A percentile compares a stretch with the other conserved stretches of the same genome.
Evolutionary conservation across 768 basidiomycete genomes (phyloP).

Genomic region (Suillus placidus): DNA sequence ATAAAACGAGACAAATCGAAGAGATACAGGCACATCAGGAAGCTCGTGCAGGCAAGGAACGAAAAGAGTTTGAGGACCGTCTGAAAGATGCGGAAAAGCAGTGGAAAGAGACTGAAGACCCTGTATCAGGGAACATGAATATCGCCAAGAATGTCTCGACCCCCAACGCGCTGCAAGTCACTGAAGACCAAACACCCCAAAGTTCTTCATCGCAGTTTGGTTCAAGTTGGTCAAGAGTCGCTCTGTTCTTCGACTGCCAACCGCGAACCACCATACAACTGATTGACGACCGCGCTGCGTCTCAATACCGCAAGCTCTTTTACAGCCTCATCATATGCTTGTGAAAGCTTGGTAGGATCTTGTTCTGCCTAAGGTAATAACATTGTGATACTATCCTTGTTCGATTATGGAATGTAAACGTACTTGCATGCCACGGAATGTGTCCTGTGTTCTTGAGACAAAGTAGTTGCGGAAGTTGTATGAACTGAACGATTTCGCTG

Average conservation of each 20-base stretch:
- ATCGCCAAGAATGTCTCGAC: neutral
- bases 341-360: constrained; percentile 56
- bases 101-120: constrained; percentile 22
- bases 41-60: constrained; percentile 44
- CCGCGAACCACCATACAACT: constrained; percentile 85
- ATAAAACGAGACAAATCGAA: constrained; percentile 32
- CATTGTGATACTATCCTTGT: neutral
- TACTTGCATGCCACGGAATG: constrained; percentile 71
- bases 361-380: constrained; percentile 51
- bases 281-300: constrained; percentile 84
- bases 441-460: constrained; percentile 64
- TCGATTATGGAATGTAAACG: constrained; percentile 5
- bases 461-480: constrained; percentile 97
- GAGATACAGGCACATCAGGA: constrained; percentile 32
- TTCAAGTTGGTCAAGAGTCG: constrained; percentile 20
- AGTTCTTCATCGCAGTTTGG: constrained; percentile 3
- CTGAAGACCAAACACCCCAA: neutral
- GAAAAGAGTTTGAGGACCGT: constrained; percentile 46
- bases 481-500: constrained; percentile 83
- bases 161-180: too few relatives aligned
- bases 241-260: constrained; percentile 79
- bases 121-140: neutral
- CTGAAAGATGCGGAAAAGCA: constrained; percentile 57
- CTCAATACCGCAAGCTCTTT: constrained; percentile 78
- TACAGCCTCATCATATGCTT: constrained; percentile 68